Evolutionary conservation across 441 rosid genomes (phyloP), one percentile per base, ranked within the genome.

Genomic region (Croton setiger): DNA sequence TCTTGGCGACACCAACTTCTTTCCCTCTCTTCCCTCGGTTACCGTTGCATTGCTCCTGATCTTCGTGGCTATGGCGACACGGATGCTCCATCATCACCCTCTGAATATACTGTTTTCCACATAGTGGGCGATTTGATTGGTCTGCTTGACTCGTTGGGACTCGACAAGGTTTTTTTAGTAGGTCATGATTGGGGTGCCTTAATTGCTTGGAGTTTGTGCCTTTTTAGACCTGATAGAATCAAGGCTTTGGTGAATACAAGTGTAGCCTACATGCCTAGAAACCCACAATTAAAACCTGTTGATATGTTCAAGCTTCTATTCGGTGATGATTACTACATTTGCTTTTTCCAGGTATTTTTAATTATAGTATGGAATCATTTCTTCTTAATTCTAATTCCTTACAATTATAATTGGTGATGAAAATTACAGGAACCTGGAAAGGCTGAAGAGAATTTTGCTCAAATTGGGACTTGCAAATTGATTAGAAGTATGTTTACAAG

Each of bases 181-280:
- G 96, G 70, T 3, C 91, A 85, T 66, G 94, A 87, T 68, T 88
- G 86, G 87, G 92, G 96, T 23, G 90, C 85, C 12, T 54, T 85
- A 5, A 68, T 87, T 1, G 94, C 86, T 7, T 90, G 94, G 91
- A 76, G 66, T 57, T 71, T 88, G 9, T 90, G 94, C 75, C 49
- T 82, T 72, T 83, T 87, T 45, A 72, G 88, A 49, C 89, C 94
- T 0, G 90, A 85, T 17, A 80, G 76, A 78, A 82, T 90, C 15
- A 75, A 78, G 74, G 88, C 94, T 7, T 79, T 79, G 52, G 83
- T 78, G 44, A 81, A 80, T 68, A 78, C 85, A 36, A 78, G 88
- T 55, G 90, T 90, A 7, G 86, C 88, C 36, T 87, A 77, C 68
- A 61, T 56, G 73, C 87, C 93, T 43, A 81, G 89, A 41, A 66